Base-by-base conservation (phyloP, 2,329 filamentous ascomycete species). In the Cladosporium sp. region DNA sequence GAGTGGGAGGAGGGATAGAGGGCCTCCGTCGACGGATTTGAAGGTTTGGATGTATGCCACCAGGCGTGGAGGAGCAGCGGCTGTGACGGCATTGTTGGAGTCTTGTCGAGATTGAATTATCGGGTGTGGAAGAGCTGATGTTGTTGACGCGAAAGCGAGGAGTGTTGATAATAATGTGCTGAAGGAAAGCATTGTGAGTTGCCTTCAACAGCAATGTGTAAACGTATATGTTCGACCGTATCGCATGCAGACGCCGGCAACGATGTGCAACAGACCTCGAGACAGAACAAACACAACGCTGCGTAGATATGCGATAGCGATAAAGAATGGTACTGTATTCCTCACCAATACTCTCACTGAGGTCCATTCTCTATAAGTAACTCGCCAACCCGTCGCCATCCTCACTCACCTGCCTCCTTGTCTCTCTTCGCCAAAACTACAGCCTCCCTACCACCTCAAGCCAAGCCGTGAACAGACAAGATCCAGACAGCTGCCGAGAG, bases 11-110 rank as follows among this genome's bases (percentile, higher is more conserved):
- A 71, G 52, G 3, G 68, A 69, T 14, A 69, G 59, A 17, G 64
- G 61, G 9, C 63, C 62, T 36, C 64, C 63, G 28, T 65, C 61
- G 8, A 59, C 60, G 8, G 63, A 61, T 34, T 61, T 62, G 51
- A 67, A 69, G 1, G 66, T 69, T 58, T 70, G 69, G 5, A 70
- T 61, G 49, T 70, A 70, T 12, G 64, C 62, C 38, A 67, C 64
- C 22, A 64, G 52, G 8, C 61, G 63, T 20, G 60, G 60, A 28
- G 54, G 54, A 5, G 36, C 40, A 11, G 54, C 54, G 19, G 54
- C 42, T 3, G 54, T 34, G 12, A 8, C 30, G 19, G 37, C 38
- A 8, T 30, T 9, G 9, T 39, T 25, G 17, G 28, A 17, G 8
- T 42, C 22, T 34, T 34, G 22, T 19, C 36, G 50, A 11, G 51